Evolutionary conservation across 1,284 basidiomycete species (phyloP).

Genomic region (Leccinum griseonigrum): DNA sequence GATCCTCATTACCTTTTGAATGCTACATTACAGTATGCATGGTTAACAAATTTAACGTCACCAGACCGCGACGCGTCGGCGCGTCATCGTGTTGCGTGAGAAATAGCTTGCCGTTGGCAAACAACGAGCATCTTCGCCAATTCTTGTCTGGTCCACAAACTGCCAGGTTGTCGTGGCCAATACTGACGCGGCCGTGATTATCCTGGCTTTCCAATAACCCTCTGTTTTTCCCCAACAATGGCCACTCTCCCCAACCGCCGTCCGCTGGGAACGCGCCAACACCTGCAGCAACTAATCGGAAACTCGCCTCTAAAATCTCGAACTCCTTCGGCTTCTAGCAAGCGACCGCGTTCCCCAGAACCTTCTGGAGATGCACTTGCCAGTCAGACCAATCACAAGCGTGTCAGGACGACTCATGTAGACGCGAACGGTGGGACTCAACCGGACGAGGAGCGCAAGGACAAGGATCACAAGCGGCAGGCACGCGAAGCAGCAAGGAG

Average conservation of each 20-base stretch:
- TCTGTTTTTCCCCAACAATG: constrained; percentile 9
- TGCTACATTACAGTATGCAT: constrained; percentile 6
- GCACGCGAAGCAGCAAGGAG: constrained; percentile 61
- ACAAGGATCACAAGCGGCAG: constrained; percentile 41
- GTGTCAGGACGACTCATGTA: constrained; percentile 28
- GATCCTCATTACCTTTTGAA: background rate
- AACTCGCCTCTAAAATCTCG: constrained; percentile 32
- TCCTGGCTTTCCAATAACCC: constrained; percentile 5
- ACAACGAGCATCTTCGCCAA: constrained; percentile 11
- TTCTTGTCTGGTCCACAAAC: background rate
- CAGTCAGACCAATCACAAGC: constrained; percentile 30
- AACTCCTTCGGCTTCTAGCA: constrained; percentile 33
- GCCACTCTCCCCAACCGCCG: constrained; percentile 46
- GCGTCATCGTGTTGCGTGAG: constrained; percentile 29
- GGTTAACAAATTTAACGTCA: background rate
- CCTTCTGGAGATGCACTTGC: constrained; percentile 34
- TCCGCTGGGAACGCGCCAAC: constrained; percentile 36
- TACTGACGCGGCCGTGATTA: background rate
- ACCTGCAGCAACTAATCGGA: constrained; percentile 33
- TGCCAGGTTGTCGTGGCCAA: background rate
- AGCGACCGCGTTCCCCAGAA: constrained; percentile 68
- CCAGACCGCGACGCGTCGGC: constrained; percentile 19
- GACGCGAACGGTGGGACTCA: constrained; percentile 17
- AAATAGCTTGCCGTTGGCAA: constrained; percentile 11
- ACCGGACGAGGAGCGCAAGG: constrained; percentile 35